Evolutionary conservation across 345 rosid genomes (phyloP), one percentile per base, ranked within the genome.

Genomic region (Odontarrhena argentea): DNA sequence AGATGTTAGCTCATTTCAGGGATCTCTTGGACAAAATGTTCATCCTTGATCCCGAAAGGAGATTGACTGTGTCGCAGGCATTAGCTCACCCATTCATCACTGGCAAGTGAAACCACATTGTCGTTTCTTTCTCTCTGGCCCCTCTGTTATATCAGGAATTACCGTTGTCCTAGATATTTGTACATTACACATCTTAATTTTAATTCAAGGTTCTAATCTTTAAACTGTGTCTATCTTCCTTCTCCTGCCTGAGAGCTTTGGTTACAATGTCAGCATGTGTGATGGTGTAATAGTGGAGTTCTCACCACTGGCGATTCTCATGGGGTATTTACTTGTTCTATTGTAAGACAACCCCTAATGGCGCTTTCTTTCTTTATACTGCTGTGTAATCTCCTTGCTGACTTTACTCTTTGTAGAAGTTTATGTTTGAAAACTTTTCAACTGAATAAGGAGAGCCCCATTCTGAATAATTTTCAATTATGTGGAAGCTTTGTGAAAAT

Each of bases 21-120:
- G 99, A 95, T 76, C 83, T 95, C 65, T 75, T 95, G 18, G 98
- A 95, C 37, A 95, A 91, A 79, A 81, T 87, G 42, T 95, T 95
- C 83, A 79, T 91, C 68, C 80, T 95, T 84, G 99, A 95, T 82
- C 99, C 99, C 8, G 99, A 95, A 56, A 95, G 80, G 91, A 86
- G 99, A 81, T 57, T 89, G 81, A 87, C 96, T 28, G 99, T 95
- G 25, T 68, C 85, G 45, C 98, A 91, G 81, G 94, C 98, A 35
- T 85, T 89, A 76, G 78, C 76, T 70, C 99, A 95, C 83, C 96
- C 98, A 71, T 95, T 89, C 88, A 89, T 95, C 96, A 89, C 92
- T 81, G 97, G 99, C 99, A 95, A 95, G 97, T 95, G 99, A 95
- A 73, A 84, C 80, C 58, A 73, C 72, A 88, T 83, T 85, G 86